These are phyloP conservation scores for Jamesozyma rosinii DNA, from an alignment of 805 yeast species.

Conservation along the genomic window DNA sequence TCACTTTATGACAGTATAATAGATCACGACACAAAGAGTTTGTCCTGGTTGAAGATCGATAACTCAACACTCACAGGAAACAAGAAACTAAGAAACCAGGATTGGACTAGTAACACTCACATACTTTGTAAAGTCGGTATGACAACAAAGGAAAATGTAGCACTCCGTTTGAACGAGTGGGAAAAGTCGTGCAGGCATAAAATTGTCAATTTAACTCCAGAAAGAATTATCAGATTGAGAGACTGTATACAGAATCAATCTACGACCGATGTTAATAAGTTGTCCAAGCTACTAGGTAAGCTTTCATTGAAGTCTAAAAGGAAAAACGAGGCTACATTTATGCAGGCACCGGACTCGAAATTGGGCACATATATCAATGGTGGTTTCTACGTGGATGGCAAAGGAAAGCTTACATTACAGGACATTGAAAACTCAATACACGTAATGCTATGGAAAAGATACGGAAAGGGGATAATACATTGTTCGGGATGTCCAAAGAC, in stretches of 20 bases:
- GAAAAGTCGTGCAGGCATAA: slow-evolving; percentile 20
- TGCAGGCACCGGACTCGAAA: not conserved
- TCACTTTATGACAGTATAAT: slow-evolving; percentile 12
- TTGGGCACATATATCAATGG: slow-evolving; percentile 16
- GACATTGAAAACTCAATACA: slow-evolving; percentile 21
- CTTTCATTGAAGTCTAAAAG: slow-evolving; percentile 7
- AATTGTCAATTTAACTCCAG: slow-evolving; percentile 22
- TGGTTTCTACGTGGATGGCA: slow-evolving; percentile 18
- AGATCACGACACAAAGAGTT: not conserved
- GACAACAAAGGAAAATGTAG: slow-evolving; percentile 22
- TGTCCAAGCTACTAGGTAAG: slow-evolving; percentile 8
- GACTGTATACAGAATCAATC: not conserved
- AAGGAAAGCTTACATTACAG: slow-evolving; percentile 10
- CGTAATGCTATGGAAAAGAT: slow-evolving; percentile 22
- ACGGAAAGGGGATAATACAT: slow-evolving; percentile 23
- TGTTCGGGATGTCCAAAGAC: slow-evolving; percentile 23
- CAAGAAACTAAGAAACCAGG: slow-evolving; percentile 1
- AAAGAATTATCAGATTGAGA: slow-evolving; percentile 8
- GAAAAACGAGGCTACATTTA: not conserved
- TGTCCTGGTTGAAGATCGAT: slow-evolving; percentile 17
- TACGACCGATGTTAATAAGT: not conserved
- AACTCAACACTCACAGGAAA: slow-evolving; percentile 11
- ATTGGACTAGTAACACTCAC: slow-evolving; percentile 14
- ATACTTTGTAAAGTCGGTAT: slow-evolving; percentile 28
- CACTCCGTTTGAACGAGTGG: slow-evolving; percentile 25